phyloP scores from a whole-genome alignment of 371 early-diverging fungal genomes.

The Chytridiales sp. region DNA sequence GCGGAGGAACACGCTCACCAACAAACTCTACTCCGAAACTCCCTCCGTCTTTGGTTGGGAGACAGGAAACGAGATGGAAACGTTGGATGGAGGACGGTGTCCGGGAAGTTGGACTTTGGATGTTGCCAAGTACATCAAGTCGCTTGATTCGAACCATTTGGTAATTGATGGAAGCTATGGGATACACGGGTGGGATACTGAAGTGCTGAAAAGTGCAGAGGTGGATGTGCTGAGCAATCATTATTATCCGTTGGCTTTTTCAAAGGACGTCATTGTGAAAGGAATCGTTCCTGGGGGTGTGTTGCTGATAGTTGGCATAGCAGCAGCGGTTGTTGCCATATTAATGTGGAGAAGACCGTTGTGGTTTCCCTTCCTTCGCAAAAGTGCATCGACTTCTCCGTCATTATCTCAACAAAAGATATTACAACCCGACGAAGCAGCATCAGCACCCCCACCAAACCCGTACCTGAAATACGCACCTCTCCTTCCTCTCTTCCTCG shows the following conservation, averaged over 20 bases:
- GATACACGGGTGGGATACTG: slow-evolving; percentile 31
- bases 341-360: neutral
- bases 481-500: slow-evolving; percentile 4
- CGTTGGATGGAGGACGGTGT: slow-evolving; percentile 13
- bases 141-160: slow-evolving; percentile 30
- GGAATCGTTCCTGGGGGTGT: neutral
- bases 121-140: slow-evolving; percentile 35
- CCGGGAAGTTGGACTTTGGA: slow-evolving; percentile 41
- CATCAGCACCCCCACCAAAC: neutral
- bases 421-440: slow-evolving; percentile 1
- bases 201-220: slow-evolving; percentile 21
- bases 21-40: slow-evolving; percentile 36
- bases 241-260: no score
- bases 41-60: slow-evolving; percentile 47
- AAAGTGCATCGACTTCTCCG: neutral
- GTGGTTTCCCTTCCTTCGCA: neutral
- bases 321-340: slow-evolving; percentile 1
- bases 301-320: neutral
- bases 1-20: slow-evolving; percentile 42
- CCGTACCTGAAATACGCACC: slow-evolving; percentile 1
- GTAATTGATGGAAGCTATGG: slow-evolving; percentile 45
- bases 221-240: slow-evolving; percentile 44
- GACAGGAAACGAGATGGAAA: slow-evolving; percentile 47
- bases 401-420: neutral
- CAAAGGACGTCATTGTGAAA: neutral